phyloP scores from a whole-genome alignment of 345 rosid genomes.

The Excoecaria cochinchinensis region DNA sequence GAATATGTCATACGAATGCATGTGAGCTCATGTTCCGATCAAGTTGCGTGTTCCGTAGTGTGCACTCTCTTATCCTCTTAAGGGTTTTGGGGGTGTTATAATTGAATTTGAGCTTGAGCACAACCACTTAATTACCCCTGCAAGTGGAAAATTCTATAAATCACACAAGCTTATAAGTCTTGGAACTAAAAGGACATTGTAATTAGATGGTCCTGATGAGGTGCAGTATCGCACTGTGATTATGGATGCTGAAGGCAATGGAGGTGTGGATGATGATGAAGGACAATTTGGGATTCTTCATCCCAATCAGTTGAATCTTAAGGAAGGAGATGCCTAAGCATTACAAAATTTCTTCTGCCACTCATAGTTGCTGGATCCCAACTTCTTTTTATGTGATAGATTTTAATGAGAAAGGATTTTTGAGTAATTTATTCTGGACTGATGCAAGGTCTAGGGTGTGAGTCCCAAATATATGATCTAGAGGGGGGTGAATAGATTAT shows the following conservation, averaged over 20 bases:
- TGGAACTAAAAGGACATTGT: slow-evolving; percentile 48
- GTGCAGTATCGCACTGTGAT: slow-evolving; percentile 37
- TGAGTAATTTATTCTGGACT: slow-evolving; percentile 52
- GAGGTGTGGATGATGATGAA: slow-evolving; percentile 24
- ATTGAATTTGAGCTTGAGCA: too few relatives aligned
- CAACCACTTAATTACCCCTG: too few relatives aligned
- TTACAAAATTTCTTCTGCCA: slow-evolving; percentile 43
- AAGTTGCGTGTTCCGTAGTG: too few relatives aligned
- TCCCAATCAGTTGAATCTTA: slow-evolving; percentile 43
- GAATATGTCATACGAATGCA: too few relatives aligned
- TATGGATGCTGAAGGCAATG: slow-evolving; percentile 36
- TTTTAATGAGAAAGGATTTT: slow-evolving; percentile 47
- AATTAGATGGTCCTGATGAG: slow-evolving; percentile 34
- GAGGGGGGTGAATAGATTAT: too few relatives aligned
- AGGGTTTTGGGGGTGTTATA: too few relatives aligned
- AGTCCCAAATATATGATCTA: too few relatives aligned
- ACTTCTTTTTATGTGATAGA: slow-evolving; percentile 55
- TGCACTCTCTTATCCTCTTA: too few relatives aligned
- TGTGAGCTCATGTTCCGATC: too few relatives aligned
- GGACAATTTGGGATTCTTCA: slow-evolving; percentile 21
- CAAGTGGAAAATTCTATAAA: slow-evolving; percentile 41
- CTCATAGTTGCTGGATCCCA: slow-evolving; percentile 50
- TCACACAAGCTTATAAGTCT: slow-evolving; percentile 43
- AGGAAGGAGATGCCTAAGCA: slow-evolving; percentile 48
- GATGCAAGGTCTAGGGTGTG: slow-evolving; percentile 39